Percentiles rank a stretch among this genome's conserved stretches.
Conservation (phyloP, 352 stramenopile species). For the Peronospora destructor region DNA sequence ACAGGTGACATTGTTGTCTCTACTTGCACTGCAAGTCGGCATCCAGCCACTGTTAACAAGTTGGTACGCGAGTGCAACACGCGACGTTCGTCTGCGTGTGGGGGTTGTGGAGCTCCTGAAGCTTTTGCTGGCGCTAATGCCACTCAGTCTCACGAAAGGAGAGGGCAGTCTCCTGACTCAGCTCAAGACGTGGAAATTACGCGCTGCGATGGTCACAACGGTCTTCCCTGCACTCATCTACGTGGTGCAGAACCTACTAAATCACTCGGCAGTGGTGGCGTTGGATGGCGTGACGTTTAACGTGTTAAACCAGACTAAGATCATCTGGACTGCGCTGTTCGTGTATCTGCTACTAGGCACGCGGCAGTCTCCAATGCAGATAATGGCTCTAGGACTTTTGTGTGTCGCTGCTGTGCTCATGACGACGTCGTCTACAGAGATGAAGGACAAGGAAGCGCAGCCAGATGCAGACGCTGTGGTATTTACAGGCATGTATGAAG, state of each 20-base stretch:
- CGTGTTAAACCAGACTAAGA: slow-evolving; percentile 85
- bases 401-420: slow-evolving; percentile 71
- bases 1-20: slow-evolving; percentile 50
- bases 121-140: slow-evolving; percentile 52
- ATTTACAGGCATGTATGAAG: slow-evolving; percentile 68
- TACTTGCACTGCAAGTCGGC: slow-evolving; percentile 69
- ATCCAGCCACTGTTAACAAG: slow-evolving; percentile 73
- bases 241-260: slow-evolving; percentile 78
- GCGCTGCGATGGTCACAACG: slow-evolving; percentile 53
- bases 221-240: slow-evolving; percentile 72
- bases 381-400: slow-evolving; percentile 62
- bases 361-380: slow-evolving; percentile 62
- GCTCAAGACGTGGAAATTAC: slow-evolving; percentile 61
- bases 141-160: slow-evolving; percentile 46
- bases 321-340: slow-evolving; percentile 79
- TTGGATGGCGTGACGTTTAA: slow-evolving; percentile 82
- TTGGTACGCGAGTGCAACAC: slow-evolving; percentile 55
- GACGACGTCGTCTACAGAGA: slow-evolving; percentile 34
- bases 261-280: slow-evolving; percentile 66
- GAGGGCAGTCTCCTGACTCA: slow-evolving; percentile 29
- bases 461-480: slow-evolving; percentile 35
- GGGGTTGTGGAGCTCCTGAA: slow-evolving; percentile 74
- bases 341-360: slow-evolving; percentile 72
- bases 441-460: neutral
- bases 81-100: slow-evolving; percentile 61